Conservation (phyloP, 2,329 filamentous ascomycete species). For the Exophiala bonariae region DNA sequence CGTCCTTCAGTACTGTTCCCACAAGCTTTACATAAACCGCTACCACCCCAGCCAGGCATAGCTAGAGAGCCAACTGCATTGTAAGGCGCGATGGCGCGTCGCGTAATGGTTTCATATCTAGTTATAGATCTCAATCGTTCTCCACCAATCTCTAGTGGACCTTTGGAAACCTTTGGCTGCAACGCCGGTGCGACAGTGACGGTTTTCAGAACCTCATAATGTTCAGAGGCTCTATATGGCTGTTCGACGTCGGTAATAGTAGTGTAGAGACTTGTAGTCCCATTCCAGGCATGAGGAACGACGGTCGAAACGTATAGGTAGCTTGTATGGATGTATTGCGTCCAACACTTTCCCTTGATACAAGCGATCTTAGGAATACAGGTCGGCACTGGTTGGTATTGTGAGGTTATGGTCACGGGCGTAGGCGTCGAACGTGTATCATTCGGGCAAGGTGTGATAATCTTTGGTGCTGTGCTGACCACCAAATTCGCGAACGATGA, state of each 20-base stretch:
- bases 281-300: conserved; percentile 14
- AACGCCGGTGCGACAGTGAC: conserved; percentile 8
- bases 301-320: conserved; percentile 19
- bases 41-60: conserved; percentile 19
- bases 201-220: conserved; percentile 8
- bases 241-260: conserved; percentile 12
- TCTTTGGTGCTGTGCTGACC: conserved; percentile 2
- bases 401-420: conserved; percentile 13
- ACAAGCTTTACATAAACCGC: conserved; percentile 18
- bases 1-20: conserved; percentile 1
- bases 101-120: conserved; percentile 12
- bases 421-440: neutral
- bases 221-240: conserved; percentile 8
- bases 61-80: conserved; percentile 14
- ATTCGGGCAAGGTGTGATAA: conserved; percentile 6
- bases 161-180: conserved; percentile 1
- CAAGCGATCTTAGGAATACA: conserved; percentile 7
- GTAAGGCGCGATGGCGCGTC: conserved; percentile 15
- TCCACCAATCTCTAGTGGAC: neutral
- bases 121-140: neutral
- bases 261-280: conserved; percentile 11
- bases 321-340: conserved; percentile 10
- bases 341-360: conserved; percentile 8
- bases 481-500: conserved; percentile 4
- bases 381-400: conserved; percentile 15